Conservation (phyloP, 164 flowering plant species). For the Magnolia kwangsiensis region DNA sequence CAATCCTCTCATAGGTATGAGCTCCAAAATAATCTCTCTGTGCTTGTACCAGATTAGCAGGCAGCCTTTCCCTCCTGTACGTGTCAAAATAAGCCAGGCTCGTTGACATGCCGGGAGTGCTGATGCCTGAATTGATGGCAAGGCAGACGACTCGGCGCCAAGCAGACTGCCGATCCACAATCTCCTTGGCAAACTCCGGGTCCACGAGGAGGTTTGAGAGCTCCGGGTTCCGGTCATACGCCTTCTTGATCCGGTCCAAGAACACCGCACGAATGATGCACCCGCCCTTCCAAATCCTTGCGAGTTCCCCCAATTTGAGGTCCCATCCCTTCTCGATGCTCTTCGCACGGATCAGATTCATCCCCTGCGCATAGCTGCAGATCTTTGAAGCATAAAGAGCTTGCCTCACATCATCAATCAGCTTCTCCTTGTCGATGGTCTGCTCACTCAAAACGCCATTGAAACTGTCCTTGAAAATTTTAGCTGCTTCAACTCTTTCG, state of each 20-base stretch:
- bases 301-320: slow-evolving; percentile 58
- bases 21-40: slow-evolving; percentile 80
- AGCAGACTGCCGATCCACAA: slow-evolving; percentile 57
- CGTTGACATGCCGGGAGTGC: slow-evolving; percentile 71
- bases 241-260: slow-evolving; percentile 66
- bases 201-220: slow-evolving; percentile 63
- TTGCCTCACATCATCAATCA: slow-evolving; percentile 66
- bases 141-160: slow-evolving; percentile 63
- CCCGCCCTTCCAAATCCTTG: slow-evolving; percentile 75
- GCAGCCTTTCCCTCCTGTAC: slow-evolving; percentile 61
- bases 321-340: slow-evolving; percentile 69
- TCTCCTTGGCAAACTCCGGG: slow-evolving; percentile 71
- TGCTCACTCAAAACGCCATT: slow-evolving; percentile 32
- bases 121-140: slow-evolving; percentile 60
- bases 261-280: slow-evolving; percentile 66
- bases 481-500: slow-evolving; percentile 59
- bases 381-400: slow-evolving; percentile 70
- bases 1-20: slow-evolving; percentile 70
- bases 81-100: slow-evolving; percentile 66
- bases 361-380: slow-evolving; percentile 74
- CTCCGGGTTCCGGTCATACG: slow-evolving; percentile 61
- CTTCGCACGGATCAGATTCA: slow-evolving; percentile 72
- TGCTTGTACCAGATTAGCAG: slow-evolving; percentile 70
- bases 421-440: slow-evolving; percentile 45
- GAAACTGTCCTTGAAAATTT: slow-evolving; percentile 49